Percentiles rank a stretch among this genome's conserved stretches.
phyloP scores from a whole-genome alignment of 306 rosid species.

The Fragaria iinumae region DNA sequence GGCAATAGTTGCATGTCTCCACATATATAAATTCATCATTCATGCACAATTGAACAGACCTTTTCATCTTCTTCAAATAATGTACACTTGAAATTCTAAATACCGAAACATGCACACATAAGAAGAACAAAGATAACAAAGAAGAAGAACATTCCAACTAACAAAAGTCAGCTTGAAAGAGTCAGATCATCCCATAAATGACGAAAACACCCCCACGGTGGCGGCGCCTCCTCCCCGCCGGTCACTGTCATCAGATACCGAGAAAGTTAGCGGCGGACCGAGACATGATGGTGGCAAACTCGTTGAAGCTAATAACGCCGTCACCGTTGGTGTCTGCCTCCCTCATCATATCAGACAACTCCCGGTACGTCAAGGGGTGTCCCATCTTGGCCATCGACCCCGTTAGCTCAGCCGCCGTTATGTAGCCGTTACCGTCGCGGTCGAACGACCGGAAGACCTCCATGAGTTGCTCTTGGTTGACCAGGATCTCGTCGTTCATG shows the following conservation, averaged over 20 bases:
- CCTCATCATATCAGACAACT: slow-evolving; percentile 67
- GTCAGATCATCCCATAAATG: slow-evolving; percentile 3
- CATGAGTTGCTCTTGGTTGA: slow-evolving; percentile 73
- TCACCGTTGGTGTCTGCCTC: slow-evolving; percentile 78
- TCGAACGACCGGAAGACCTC: slow-evolving; percentile 72
- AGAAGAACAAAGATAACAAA: not conserved
- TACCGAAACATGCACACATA: not conserved
- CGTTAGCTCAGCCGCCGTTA: slow-evolving; percentile 73
- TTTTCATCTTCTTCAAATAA: not conserved
- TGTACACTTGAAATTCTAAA: slow-evolving; percentile 1
- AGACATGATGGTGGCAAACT: slow-evolving; percentile 65
- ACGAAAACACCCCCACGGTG: not conserved
- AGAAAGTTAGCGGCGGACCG: slow-evolving; percentile 76
- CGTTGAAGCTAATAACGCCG: slow-evolving; percentile 76
- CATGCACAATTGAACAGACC: too few species aligned
- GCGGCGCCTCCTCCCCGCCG: not conserved
- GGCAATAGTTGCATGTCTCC: not conserved
- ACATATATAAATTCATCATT: not conserved
- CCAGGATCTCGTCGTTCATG: slow-evolving; percentile 39
- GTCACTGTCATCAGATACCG: slow-evolving; percentile 23
- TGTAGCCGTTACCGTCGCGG: slow-evolving; percentile 80
- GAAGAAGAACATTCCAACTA: not conserved
- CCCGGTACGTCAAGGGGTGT: slow-evolving; percentile 58
- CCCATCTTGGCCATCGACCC: slow-evolving; percentile 94
- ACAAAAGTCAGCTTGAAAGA: slow-evolving; percentile 6